Percentiles rank a stretch among this genome's conserved stretches.
These are phyloP conservation scores for Hypoxylon cercidicola DNA, from an alignment of 495 filamentous ascomycete species.

Conservation along the genomic window DNA sequence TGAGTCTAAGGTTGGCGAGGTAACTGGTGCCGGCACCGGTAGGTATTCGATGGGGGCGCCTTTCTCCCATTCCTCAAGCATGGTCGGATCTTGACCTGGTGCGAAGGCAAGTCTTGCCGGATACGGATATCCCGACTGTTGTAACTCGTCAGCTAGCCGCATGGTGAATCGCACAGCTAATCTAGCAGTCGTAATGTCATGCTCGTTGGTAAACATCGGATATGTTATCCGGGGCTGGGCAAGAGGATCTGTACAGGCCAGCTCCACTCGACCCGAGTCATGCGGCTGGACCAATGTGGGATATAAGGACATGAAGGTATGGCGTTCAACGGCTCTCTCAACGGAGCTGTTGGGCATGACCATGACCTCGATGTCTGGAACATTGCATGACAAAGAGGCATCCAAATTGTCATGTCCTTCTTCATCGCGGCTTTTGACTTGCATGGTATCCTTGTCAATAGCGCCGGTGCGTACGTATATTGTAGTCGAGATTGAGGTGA, in stretches of 20 bases:
- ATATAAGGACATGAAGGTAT: constrained; percentile 31
- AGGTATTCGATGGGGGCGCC: neutral
- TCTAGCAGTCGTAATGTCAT: constrained; percentile 7
- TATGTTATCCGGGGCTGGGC: constrained; percentile 36
- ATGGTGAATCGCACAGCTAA: constrained; percentile 40
- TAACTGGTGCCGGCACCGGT: neutral
- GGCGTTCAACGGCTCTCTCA: constrained; percentile 5
- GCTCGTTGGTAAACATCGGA: constrained; percentile 11
- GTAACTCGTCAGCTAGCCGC: constrained; percentile 41
- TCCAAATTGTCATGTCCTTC: constrained; percentile 6
- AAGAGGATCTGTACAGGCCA: constrained; percentile 47
- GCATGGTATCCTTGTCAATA: constrained; percentile 34
- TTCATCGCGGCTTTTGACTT: constrained; percentile 3
- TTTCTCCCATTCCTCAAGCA: constrained; percentile 25
- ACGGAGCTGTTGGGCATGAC: constrained; percentile 29
- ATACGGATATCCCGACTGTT: constrained; percentile 33
- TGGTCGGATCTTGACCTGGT: constrained; percentile 32
- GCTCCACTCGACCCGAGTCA: constrained; percentile 48
- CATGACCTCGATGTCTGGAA: constrained; percentile 46
- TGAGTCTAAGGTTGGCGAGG: neutral
- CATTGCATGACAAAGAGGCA: constrained; percentile 27
- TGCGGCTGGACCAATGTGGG: constrained; percentile 48
- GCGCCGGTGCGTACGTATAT: constrained; percentile 35
- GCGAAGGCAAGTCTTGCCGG: constrained; percentile 26
- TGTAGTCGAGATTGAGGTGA: constrained; percentile 16